These are phyloP conservation scores for Zelonia costaricensis DNA, from an alignment of 208 protist genomes.

Conservation along the genomic window DNA sequence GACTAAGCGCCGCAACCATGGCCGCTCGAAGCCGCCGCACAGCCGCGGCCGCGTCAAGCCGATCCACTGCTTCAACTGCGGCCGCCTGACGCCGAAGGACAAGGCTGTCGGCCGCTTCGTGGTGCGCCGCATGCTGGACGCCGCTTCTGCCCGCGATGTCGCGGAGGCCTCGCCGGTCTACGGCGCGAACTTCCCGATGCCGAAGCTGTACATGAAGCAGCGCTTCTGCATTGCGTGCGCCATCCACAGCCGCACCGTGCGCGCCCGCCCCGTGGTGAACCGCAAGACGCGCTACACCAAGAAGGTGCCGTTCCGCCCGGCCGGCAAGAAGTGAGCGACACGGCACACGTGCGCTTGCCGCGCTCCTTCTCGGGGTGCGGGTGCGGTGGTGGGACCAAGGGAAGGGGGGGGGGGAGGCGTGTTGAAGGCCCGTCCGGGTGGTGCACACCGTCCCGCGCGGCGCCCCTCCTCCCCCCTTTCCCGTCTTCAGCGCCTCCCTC, in stretches of 20 bases:
- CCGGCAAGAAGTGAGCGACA: constrained; percentile 24
- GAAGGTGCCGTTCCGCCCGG: constrained; percentile 80
- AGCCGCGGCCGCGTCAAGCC: constrained; percentile 90
- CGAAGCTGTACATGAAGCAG: constrained; percentile 99
- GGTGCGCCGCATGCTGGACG: constrained; percentile 98
- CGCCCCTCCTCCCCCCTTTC: too few relatives aligned
- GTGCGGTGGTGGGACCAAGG: too few relatives aligned
- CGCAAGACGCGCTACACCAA: constrained; percentile 88
- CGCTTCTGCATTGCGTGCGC: constrained; percentile 99
- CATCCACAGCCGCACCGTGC: constrained; percentile 98
- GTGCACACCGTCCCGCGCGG: too few relatives aligned
- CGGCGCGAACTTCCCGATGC: constrained; percentile 93
- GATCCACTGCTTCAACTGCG: constrained; percentile 95
- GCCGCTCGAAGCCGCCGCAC: constrained; percentile 77
- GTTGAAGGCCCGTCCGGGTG: too few relatives aligned
- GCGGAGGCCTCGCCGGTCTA: constrained; percentile 94
- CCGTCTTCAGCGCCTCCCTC: too few relatives aligned
- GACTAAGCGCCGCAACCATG: constrained; percentile 23
- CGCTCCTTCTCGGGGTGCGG: too few relatives aligned
- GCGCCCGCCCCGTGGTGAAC: constrained; percentile 74
- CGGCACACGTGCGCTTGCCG: too few relatives aligned
- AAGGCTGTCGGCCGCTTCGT: constrained; percentile 99
- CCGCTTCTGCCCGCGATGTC: constrained; percentile 97
- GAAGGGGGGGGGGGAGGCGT: too few relatives aligned
- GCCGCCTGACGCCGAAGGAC: constrained; percentile 93